Percentiles rank a stretch among this genome's conserved stretches.
These are phyloP conservation scores for Saccharomyces cerevisiae DNA, from an alignment of 805 yeast species.

Conservation along the genomic window DNA sequence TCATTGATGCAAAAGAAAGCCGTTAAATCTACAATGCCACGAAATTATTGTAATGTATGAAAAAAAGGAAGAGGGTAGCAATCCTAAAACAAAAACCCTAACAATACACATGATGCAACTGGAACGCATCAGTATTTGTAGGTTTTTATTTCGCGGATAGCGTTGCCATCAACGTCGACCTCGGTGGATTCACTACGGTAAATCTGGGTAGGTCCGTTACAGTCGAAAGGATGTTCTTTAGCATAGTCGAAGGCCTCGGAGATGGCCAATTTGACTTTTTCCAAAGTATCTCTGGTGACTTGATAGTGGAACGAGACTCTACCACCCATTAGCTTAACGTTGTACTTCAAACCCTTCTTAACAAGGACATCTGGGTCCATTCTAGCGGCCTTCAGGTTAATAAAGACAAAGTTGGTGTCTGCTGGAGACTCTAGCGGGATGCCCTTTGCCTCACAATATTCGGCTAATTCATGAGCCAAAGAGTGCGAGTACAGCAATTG, in stretches of 20 bases:
- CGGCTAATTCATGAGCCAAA: constrained; percentile 43
- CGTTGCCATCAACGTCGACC: constrained; percentile 27
- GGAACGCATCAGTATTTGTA: constrained; percentile 22
- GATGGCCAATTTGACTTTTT: constrained; percentile 48
- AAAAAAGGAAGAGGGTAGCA: not conserved
- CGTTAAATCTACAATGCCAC: constrained; percentile 20
- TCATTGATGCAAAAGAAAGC: constrained; percentile 8
- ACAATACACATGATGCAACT: not conserved
- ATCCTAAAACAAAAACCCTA: not conserved
- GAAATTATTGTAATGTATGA: constrained; percentile 2
- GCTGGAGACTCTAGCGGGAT: constrained; percentile 64
- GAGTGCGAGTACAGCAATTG: constrained; percentile 41
- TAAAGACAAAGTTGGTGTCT: constrained; percentile 75
- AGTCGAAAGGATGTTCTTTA: constrained; percentile 42
- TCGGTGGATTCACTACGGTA: constrained; percentile 36
- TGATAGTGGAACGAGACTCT: constrained; percentile 79
- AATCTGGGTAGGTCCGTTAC: constrained; percentile 41
- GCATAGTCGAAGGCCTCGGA: constrained; percentile 51
- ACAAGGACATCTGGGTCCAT: constrained; percentile 51
- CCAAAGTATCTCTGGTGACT: constrained; percentile 46
- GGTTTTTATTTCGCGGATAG: constrained; percentile 27
- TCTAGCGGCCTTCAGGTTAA: constrained; percentile 47
- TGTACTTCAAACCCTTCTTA: constrained; percentile 48
- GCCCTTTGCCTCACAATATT: constrained; percentile 44
- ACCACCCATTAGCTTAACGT: constrained; percentile 59